A percentile compares a stretch with the other conserved stretches of the same genome.
phyloP scores from a whole-genome alignment of 768 basidiomycete species.

The Dictyophora rubrovolvata region DNA sequence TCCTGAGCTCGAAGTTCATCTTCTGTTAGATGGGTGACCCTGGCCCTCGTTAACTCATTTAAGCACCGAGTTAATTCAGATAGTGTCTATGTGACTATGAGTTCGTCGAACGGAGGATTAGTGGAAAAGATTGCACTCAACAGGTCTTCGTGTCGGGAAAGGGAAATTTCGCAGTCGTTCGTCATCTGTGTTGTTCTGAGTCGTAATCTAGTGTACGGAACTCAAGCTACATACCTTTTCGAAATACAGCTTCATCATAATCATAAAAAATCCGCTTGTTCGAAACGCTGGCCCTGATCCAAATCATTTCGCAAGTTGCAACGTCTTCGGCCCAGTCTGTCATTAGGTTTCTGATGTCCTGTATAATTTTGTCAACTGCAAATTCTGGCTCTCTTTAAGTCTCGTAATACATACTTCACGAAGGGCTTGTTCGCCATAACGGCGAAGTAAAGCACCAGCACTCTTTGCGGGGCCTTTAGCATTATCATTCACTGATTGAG shows the following conservation, averaged over 20 bases:
- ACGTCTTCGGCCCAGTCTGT: conserved; percentile 84
- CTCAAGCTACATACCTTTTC: conserved; percentile 35
- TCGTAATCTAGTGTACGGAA: not conserved
- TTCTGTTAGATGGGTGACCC: conserved; percentile 79
- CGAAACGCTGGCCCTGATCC: conserved; percentile 79
- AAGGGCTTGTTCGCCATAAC: conserved; percentile 91
- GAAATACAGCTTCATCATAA: conserved; percentile 69
- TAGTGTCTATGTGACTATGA: conserved; percentile 52
- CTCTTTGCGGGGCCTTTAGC: conserved; percentile 88
- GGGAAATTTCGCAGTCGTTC: conserved; percentile 81
- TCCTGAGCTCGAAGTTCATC: conserved; percentile 78
- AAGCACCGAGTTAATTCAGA: conserved; percentile 83
- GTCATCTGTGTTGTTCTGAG: conserved; percentile 34
- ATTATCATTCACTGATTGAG: conserved; percentile 86
- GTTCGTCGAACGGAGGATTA: not conserved
- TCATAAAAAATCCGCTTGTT: conserved; percentile 87
- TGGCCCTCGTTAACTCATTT: conserved; percentile 72
- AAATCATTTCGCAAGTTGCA: conserved; percentile 77
- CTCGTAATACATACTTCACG: conserved; percentile 55
- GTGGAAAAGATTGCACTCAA: conserved; percentile 30
- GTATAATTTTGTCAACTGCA: conserved; percentile 1
- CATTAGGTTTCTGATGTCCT: conserved; percentile 86
- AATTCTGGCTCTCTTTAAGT: not conserved
- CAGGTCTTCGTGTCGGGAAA: conserved; percentile 92
- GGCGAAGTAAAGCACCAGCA: conserved; percentile 85